phyloP scores from a whole-genome alignment of 192 early-diverging fungal species.

The Lobosporangium transversale region DNA sequence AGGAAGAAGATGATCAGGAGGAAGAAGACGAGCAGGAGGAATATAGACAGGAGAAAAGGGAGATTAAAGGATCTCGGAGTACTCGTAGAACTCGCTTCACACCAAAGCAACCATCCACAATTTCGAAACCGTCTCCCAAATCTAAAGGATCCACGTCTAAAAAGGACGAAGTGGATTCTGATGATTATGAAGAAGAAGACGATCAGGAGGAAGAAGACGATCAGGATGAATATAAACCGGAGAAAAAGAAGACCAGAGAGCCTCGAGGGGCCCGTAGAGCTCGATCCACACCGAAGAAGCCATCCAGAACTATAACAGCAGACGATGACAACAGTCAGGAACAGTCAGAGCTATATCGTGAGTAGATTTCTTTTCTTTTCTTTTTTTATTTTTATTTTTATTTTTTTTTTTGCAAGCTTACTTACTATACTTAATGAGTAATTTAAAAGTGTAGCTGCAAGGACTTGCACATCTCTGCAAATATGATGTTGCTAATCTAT shows the following conservation, averaged over 20 bases:
- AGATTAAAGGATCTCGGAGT: not conserved
- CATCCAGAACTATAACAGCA: not conserved
- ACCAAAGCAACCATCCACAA: conserved; percentile 69
- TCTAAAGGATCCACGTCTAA: too few relatives aligned
- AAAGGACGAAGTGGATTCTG: not conserved
- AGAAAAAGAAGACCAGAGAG: conserved; percentile 7
- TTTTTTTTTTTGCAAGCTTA: too few relatives aligned
- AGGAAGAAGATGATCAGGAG: conserved; percentile 10
- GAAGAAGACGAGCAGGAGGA: conserved; percentile 17
- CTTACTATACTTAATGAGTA: too few relatives aligned
- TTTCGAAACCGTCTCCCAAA: too few relatives aligned
- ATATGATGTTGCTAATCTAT: too few relatives aligned
- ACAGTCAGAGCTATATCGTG: conserved; percentile 33
- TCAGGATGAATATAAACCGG: conserved; percentile 19
- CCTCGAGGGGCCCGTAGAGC: too few relatives aligned
- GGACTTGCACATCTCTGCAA: too few relatives aligned
- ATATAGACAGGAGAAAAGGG: not conserved
- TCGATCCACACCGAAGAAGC: not conserved
- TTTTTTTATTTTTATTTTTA: too few relatives aligned
- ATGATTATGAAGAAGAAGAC: conserved; percentile 11
- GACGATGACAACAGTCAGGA: conserved; percentile 5
- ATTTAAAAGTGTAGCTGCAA: too few relatives aligned
- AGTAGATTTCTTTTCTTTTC: not conserved
- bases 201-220: conserved; percentile 9
- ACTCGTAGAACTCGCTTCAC: too few relatives aligned